These are phyloP conservation scores for Lenwebbia sp. DNA, from an alignment of 345 rosid genomes.

Conservation along the genomic window DNA sequence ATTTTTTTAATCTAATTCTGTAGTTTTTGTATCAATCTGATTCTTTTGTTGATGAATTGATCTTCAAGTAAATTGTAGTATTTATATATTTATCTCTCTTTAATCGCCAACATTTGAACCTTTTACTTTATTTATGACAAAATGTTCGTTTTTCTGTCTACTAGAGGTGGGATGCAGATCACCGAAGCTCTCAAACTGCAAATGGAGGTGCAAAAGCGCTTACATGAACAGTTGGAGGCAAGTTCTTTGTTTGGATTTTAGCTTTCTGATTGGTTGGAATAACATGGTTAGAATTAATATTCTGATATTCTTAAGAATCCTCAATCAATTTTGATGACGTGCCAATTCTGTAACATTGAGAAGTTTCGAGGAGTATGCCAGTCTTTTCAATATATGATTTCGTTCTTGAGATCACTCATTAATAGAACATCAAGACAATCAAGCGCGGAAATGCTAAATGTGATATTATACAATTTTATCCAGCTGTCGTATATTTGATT, in stretches of 20 bases:
- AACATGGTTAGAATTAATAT: neutral
- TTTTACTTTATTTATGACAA: neutral
- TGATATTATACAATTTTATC: neutral
- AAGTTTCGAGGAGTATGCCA: neutral
- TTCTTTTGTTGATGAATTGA: neutral
- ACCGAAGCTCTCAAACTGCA: conserved; percentile 99
- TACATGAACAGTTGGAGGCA: conserved; percentile 98
- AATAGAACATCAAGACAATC: neutral
- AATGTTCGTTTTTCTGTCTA: conserved; percentile 12
- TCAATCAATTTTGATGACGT: neutral
- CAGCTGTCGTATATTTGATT: neutral
- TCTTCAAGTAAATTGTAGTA: neutral
- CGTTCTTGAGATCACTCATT: neutral
- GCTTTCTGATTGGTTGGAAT: neutral
- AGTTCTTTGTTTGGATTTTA: neutral
- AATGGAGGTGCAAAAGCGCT: conserved; percentile 97
- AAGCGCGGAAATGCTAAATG: neutral
- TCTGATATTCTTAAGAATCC: neutral
- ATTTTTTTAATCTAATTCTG: neutral
- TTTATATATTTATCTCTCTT: neutral
- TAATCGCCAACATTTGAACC: neutral
- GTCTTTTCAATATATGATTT: neutral
- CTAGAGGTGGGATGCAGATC: conserved; percentile 79
- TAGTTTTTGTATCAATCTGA: conserved; percentile 1
- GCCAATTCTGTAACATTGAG: neutral